These are phyloP conservation scores for Syzygium grande DNA, from an alignment of 345 rosid species.

Conservation along the genomic window DNA sequence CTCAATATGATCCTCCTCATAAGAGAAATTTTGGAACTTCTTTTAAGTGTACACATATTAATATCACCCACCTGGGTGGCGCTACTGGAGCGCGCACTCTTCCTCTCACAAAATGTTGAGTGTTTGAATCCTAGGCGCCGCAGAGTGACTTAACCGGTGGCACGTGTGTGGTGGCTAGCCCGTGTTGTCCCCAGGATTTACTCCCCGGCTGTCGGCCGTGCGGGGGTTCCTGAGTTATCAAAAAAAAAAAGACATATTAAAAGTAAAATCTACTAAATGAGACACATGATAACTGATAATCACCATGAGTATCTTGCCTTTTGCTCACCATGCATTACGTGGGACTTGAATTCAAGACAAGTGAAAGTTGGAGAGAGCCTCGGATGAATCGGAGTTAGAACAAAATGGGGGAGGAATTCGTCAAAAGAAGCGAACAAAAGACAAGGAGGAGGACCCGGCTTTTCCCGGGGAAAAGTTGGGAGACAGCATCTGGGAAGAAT, in stretches of 20 bases:
- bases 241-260: not conserved
- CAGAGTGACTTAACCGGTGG: no score
- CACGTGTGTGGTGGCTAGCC: no score
- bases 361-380: not conserved
- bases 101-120: no score
- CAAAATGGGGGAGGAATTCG: not conserved
- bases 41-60: fast-evolving
- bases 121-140: no score
- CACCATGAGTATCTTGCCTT: not conserved
- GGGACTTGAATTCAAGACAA: not conserved
- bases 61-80: no score
- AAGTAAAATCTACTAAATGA: not conserved
- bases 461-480: not conserved
- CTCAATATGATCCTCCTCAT: not conserved
- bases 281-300: not conserved
- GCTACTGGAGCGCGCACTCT: no score
- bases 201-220: no score
- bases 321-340: not conserved
- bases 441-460: not conserved
- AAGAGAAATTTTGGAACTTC: not conserved
- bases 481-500: not conserved
- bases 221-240: no score
- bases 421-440: not conserved
- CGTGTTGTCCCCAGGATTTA: no score
- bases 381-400: not conserved